These are phyloP conservation scores for Gnomoniopsis smithogilvyi DNA, from an alignment of 2,329 filamentous ascomycete species.

Conservation along the genomic window DNA sequence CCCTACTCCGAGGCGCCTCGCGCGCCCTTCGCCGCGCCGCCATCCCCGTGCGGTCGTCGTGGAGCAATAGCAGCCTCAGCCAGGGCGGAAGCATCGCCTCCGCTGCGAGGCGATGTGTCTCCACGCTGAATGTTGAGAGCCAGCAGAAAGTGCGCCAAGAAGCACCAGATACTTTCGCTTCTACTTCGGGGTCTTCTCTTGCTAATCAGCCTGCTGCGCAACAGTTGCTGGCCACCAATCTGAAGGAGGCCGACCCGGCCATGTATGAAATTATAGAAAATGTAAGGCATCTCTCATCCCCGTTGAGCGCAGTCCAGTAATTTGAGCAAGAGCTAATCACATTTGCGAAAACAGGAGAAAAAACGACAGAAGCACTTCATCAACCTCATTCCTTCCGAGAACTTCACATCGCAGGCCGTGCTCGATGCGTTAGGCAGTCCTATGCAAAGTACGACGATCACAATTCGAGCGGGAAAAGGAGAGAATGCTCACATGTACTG, in stretches of 20 bases:
- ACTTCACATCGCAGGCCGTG: constrained; percentile 91
- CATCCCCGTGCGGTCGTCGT: constrained; percentile 29
- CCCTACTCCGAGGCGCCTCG: constrained; percentile 45
- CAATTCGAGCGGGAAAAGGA: constrained; percentile 12
- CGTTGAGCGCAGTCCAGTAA: background rate
- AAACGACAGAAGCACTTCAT: constrained; percentile 96
- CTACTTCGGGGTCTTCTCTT: constrained; percentile 6
- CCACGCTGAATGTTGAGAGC: constrained; percentile 48
- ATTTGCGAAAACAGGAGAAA: constrained; percentile 69
- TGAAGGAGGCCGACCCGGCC: constrained; percentile 81
- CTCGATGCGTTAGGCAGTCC: constrained; percentile 88
- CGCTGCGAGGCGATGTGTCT: constrained; percentile 35
- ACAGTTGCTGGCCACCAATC: constrained; percentile 74
- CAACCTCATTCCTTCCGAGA: constrained; percentile 93
- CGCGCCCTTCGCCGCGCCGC: constrained; percentile 37
- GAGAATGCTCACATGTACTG: constrained; percentile 30
- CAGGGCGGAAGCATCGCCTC: constrained; percentile 12
- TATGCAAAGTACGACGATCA: constrained; percentile 71
- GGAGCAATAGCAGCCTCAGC: background rate
- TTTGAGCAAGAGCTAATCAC: constrained; percentile 1
- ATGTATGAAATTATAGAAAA: constrained; percentile 90
- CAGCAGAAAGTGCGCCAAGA: constrained; percentile 54
- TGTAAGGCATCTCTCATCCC: constrained; percentile 45
- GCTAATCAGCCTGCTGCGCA: constrained; percentile 16
- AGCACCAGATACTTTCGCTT: constrained; percentile 15